Evolutionary conservation across 2,329 filamentous ascomycete species (phyloP).

Genomic region (Botrytis fabae): DNA sequence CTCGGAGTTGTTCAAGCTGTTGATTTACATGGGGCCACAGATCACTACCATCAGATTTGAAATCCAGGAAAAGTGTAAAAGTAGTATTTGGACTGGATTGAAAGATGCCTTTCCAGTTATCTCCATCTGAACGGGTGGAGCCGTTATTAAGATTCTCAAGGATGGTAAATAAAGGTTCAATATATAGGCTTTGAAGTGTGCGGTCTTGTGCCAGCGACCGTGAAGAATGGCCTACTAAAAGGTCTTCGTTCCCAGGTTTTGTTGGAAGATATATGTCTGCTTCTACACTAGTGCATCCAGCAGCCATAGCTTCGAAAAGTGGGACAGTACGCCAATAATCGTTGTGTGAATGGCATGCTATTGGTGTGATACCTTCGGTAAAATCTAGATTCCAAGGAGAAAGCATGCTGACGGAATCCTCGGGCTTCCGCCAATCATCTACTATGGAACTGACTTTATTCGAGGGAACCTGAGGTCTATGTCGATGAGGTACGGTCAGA

Average conservation of each 20-base stretch:
- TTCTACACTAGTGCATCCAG: conserved; percentile 58
- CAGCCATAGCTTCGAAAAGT: conserved; percentile 52
- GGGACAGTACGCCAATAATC: conserved; percentile 55
- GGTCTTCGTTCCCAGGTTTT: conserved; percentile 42
- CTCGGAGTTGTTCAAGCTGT: conserved; percentile 41
- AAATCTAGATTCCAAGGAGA: not conserved
- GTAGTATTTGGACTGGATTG: conserved; percentile 22
- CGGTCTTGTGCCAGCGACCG: conserved; percentile 52
- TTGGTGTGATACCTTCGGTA: not conserved
- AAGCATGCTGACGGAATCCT: not conserved
- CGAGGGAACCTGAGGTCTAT: not conserved
- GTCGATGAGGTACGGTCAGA: too few relatives aligned
- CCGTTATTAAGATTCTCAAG: conserved; percentile 50
- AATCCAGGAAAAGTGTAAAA: conserved; percentile 50
- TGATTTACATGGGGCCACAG: conserved; percentile 44
- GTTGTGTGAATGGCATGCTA: conserved; percentile 48
- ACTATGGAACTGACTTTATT: not conserved
- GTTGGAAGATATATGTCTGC: conserved; percentile 62
- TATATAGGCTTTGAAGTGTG: conserved; percentile 58
- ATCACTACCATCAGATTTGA: conserved; percentile 47
- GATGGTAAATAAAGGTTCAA: conserved; percentile 57
- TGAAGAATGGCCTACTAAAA: conserved; percentile 58
- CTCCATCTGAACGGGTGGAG: not conserved
- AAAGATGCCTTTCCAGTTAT: conserved; percentile 28
- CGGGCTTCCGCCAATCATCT: not conserved